phyloP scores from a whole-genome alignment of 768 basidiomycete genomes.

The Boletus rex-veris region DNA sequence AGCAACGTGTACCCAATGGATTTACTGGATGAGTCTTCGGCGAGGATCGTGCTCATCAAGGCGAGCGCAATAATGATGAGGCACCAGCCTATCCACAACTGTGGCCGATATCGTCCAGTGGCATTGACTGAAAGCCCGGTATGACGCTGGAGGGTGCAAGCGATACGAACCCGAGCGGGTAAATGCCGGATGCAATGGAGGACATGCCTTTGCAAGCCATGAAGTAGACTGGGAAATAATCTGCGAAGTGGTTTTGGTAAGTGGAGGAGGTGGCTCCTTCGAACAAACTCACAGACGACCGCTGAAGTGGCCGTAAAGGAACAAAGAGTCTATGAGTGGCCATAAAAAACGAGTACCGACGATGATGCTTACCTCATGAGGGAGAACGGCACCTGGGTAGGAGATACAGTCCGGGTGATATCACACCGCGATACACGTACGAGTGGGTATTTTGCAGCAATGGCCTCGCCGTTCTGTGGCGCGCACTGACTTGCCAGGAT shows the following conservation, averaged over 20 bases:
- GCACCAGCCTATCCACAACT: conserved; percentile 33
- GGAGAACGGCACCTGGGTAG: conserved; percentile 5
- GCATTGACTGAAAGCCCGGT: conserved; percentile 30
- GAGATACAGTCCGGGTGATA: neutral
- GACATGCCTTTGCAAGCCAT: conserved; percentile 38
- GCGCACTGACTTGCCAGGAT: no score
- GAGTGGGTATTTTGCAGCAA: no score
- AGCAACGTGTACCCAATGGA: conserved; percentile 10
- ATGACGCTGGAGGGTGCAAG: neutral
- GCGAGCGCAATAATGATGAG: conserved; percentile 34
- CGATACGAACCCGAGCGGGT: conserved; percentile 28
- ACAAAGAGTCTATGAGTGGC: neutral
- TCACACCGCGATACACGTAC: no score
- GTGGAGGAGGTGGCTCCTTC: neutral
- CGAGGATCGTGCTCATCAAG: conserved; percentile 29
- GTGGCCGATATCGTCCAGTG: conserved; percentile 32
- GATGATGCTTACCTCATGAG: conserved; percentile 10
- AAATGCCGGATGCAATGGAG: conserved; percentile 30
- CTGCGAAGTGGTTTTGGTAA: conserved; percentile 22
- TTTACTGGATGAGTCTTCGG: conserved; percentile 22
- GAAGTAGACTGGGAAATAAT: conserved; percentile 37
- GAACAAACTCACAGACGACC: conserved; percentile 20
- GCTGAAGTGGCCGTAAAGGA: neutral
- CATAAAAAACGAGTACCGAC: no score
- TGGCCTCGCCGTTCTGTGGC: no score